Evolutionary conservation across 2,329 filamentous ascomycete species (phyloP).

Genomic region (Delphinella strobiligena): DNA sequence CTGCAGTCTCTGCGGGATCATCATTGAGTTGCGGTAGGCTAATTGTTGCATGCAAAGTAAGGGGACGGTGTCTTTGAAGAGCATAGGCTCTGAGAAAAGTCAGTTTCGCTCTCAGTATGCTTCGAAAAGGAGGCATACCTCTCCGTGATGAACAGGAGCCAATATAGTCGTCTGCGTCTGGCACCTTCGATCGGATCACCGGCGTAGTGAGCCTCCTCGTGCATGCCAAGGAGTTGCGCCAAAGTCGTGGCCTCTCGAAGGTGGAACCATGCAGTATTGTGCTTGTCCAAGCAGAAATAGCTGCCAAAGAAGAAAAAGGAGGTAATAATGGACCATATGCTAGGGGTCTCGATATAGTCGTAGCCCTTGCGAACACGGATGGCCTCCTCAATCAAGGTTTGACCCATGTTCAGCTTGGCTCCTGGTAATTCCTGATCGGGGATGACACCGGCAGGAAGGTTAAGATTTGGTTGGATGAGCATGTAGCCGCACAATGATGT

Average conservation of each 20-base stretch:
- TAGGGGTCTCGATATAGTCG: slow-evolving; percentile 46
- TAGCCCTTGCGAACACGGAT: slow-evolving; percentile 43
- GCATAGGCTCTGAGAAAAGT: slow-evolving; percentile 45
- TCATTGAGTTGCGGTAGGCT: slow-evolving; percentile 38
- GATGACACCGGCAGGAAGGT: slow-evolving; percentile 23
- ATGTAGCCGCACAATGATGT: slow-evolving; percentile 39
- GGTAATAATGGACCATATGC: slow-evolving; percentile 45
- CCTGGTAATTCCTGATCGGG: slow-evolving; percentile 38
- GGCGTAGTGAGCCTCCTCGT: slow-evolving; percentile 45
- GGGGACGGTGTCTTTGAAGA: slow-evolving; percentile 50
- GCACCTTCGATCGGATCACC: slow-evolving; percentile 39
- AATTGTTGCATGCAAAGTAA: slow-evolving; percentile 49
- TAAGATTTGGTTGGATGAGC: slow-evolving; percentile 37
- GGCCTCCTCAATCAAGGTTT: slow-evolving; percentile 47
- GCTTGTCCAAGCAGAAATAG: slow-evolving; percentile 50
- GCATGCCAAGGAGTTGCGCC: slow-evolving; percentile 46
- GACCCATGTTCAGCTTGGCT: slow-evolving; percentile 34
- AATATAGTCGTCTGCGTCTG: slow-evolving; percentile 46
- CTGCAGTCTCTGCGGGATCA: slow-evolving; percentile 40
- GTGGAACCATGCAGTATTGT: slow-evolving; percentile 51
- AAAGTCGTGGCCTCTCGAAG: slow-evolving; percentile 49
- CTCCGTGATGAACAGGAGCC: slow-evolving; percentile 52
- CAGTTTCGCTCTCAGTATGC: neutral
- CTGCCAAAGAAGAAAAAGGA: slow-evolving; percentile 51
- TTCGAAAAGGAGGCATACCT: slow-evolving; percentile 25